These are phyloP conservation scores for Trypanosoma boissoni DNA, from an alignment of 208 protist species.

Conservation along the genomic window DNA sequence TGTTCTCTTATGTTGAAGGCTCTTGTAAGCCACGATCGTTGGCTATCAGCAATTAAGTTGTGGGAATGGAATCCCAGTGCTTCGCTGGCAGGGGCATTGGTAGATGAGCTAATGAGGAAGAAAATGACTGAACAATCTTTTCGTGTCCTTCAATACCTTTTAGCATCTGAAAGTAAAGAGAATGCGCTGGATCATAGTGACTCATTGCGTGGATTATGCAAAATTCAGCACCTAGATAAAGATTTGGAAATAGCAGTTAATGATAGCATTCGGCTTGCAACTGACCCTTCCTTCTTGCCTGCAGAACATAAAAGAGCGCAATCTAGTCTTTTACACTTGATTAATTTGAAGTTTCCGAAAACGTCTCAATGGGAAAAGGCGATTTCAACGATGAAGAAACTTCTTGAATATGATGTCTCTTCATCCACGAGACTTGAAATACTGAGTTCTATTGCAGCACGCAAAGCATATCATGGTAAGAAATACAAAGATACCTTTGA, in stretches of 20 bases:
- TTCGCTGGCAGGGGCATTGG: conserved; percentile 33
- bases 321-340: conserved; percentile 24
- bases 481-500: conserved; percentile 17
- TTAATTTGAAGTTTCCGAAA: conserved; percentile 19
- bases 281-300: conserved; percentile 36
- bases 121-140: conserved; percentile 22
- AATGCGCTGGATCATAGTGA: not conserved
- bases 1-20: conserved; percentile 61
- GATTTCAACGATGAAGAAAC: conserved; percentile 13
- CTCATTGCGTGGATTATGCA: not conserved
- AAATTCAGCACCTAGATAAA: conserved; percentile 4
- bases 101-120: conserved; percentile 25
- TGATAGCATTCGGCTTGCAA: conserved; percentile 29
- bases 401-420: conserved; percentile 15
- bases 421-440: conserved; percentile 22
- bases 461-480: conserved; percentile 26
- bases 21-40: conserved; percentile 54
- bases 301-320: conserved; percentile 17
- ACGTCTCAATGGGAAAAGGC: conserved; percentile 40
- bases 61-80: conserved; percentile 30
- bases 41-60: conserved; percentile 47
- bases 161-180: conserved; percentile 1
- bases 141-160: conserved; percentile 12
- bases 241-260: conserved; percentile 12
- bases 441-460: conserved; percentile 22